Evolutionary conservation across 2,329 filamentous ascomycete species (phyloP).

Genomic region (Exophiala sp.): DNA sequence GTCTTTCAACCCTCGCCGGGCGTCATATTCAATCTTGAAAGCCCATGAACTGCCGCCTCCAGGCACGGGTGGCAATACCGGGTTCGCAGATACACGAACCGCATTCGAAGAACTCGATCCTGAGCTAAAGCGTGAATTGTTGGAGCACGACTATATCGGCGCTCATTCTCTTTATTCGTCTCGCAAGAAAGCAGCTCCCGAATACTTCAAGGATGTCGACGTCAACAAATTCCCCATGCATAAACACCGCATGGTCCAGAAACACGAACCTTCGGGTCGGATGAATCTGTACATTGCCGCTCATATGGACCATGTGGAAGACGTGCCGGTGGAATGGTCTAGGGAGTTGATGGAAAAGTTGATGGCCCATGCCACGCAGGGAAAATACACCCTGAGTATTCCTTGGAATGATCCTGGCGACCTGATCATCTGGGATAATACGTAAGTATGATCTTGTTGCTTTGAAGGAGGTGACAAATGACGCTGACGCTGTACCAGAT

Average conservation of each 20-base stretch:
- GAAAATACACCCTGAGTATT: conserved; percentile 44
- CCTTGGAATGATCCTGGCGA: conserved; percentile 39
- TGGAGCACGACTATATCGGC: conserved; percentile 42
- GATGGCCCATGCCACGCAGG: conserved; percentile 43
- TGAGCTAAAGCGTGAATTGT: conserved; percentile 35
- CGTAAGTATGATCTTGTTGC: conserved; percentile 44
- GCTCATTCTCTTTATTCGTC: conserved; percentile 49
- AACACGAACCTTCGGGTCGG: conserved; percentile 48
- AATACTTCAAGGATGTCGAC: conserved; percentile 45
- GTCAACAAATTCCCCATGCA: conserved; percentile 37
- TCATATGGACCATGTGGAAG: conserved; percentile 51
- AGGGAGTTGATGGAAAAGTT: conserved; percentile 35
- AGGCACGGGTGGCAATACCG: conserved; percentile 47
- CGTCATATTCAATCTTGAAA: conserved; percentile 48
- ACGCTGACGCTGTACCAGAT: conserved; percentile 45
- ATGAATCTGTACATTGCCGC: conserved; percentile 51
- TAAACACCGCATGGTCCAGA: conserved; percentile 47
- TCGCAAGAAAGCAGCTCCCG: conserved; percentile 48
- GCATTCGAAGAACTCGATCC: conserved; percentile 46
- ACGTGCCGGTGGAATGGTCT: conserved; percentile 35
- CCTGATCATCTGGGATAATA: background rate
- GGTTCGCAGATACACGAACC: conserved; percentile 49
- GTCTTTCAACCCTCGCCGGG: conserved; percentile 49
- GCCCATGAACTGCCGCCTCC: conserved; percentile 47
- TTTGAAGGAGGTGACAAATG: conserved; percentile 35